These are phyloP conservation scores for Cinchona pubescens DNA, from an alignment of 257 asterid species.

Conservation along the genomic window DNA sequence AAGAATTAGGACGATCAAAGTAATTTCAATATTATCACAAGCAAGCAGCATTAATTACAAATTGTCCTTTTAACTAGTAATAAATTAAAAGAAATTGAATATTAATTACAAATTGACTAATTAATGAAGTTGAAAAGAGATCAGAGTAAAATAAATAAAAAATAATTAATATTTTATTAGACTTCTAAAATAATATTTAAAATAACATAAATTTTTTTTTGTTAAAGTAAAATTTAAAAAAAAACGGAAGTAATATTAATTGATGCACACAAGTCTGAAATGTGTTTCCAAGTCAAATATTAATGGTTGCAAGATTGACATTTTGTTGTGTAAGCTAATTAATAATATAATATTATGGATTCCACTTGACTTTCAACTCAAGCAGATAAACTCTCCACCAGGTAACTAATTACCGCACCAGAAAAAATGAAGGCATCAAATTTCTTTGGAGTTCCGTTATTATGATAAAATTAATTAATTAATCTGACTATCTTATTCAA, in stretches of 20 bases:
- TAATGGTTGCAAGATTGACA: background rate
- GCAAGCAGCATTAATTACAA: no score
- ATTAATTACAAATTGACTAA: no score
- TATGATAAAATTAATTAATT: no score
- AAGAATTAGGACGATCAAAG: background rate
- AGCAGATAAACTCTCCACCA: background rate
- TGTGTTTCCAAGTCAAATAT: background rate
- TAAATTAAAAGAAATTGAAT: no score
- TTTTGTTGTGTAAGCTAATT: background rate
- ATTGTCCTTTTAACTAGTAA: no score
- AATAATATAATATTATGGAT: background rate
- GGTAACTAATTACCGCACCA: background rate
- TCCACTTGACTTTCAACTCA: background rate
- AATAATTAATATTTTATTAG: no score
- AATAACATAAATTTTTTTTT: no score
- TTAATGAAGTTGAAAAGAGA: no score
- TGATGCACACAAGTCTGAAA: background rate
- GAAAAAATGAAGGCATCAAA: background rate
- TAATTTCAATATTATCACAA: background rate
- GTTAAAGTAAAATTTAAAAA: no score
- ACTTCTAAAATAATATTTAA: no score
- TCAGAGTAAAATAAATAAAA: no score
- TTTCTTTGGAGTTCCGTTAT: background rate
- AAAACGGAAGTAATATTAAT: background rate
- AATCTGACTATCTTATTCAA: no score